Conservation (phyloP, 1,284 basidiomycete species). For the Ceratobasidium sp. region DNA sequence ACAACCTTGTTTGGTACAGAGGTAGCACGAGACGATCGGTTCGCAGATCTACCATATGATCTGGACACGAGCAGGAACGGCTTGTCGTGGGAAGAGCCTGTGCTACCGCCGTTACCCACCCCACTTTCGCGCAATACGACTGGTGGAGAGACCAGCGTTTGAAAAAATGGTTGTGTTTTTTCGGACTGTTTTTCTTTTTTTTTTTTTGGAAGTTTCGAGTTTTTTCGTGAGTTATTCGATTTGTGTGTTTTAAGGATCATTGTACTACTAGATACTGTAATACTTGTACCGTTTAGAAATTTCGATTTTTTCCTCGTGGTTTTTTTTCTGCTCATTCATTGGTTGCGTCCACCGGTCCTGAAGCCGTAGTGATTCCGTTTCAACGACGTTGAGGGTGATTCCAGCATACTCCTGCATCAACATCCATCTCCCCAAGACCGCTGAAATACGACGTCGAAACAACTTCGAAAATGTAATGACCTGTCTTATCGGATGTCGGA, state of each 20-base stretch:
- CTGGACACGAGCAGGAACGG: constrained; percentile 21
- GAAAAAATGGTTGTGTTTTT: neutral
- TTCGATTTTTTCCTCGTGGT: neutral
- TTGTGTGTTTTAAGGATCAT: constrained; percentile 6
- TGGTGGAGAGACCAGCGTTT: neutral
- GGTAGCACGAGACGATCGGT: constrained; percentile 31
- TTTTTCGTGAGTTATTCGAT: constrained; percentile 5
- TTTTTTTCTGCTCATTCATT: constrained; percentile 25
- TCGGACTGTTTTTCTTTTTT: neutral
- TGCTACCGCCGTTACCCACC: constrained; percentile 6
- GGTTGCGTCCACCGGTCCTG: constrained; percentile 6
- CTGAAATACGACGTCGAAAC: constrained; percentile 16
- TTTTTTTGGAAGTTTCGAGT: neutral
- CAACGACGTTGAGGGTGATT: constrained; percentile 30
- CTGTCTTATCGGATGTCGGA: constrained; percentile 34
- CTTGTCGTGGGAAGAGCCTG: constrained; percentile 36
- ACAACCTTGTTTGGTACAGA: constrained; percentile 40
- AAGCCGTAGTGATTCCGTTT: constrained; percentile 26
- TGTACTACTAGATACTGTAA: constrained; percentile 36
- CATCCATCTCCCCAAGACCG: constrained; percentile 13
- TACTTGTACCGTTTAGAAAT: neutral
- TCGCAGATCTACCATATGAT: constrained; percentile 42
- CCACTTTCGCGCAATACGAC: constrained; percentile 10
- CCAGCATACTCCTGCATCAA: constrained; percentile 5
- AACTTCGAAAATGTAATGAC: constrained; percentile 44